Base-by-base conservation (phyloP, 768 basidiomycete species). In the Cystofilobasidium capitatum region DNA sequence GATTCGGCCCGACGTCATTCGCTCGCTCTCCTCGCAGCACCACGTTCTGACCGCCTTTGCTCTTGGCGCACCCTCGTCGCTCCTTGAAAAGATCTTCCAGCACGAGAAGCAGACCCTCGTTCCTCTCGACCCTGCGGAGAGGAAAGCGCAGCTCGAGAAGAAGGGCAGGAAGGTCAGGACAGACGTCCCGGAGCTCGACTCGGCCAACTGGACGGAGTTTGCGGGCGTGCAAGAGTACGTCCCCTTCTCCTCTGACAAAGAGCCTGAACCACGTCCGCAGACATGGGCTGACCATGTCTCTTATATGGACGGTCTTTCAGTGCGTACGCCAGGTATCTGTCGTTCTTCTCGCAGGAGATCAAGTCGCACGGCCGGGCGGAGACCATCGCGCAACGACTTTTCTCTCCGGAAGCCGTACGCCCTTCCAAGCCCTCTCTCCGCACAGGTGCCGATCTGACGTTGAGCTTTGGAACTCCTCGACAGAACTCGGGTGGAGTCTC, bases 191-290 rank as follows among this genome's bases (percentile, higher is more conserved):
- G 66, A 51, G 31, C 49, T 67, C 37, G 26, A 17, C 9, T 59
- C 22, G 24, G 16, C 9, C n/a, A 67, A 61, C 39, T 61, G 66
- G 58, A 44, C 45, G 31, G 59, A 54, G 5, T 57, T 29, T 35
- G 8, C 62, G 13, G 58, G 66, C 14, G 58, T 67, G 22, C 29
- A 20, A 16, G 66, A 67, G 65, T 66, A 39, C 24, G 65, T 36
- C 6, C 44, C n/a, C 31, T 47, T 36, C 42, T n/a, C 12, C 39
- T 36, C 12, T 35, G 33, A 1, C 37, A 20, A n/a, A 60, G 37
- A 29, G 26, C 39, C n/a, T 14, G 16, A 14, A 24, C 12, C 17
- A 26, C 4, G n/a, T 13, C n/a, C n/a, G n/a, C n/a, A n/a, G 20
- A 64, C 24, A 20, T 22, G 36, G 24, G 33, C 37, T 39, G 35